Conservation (phyloP, 2,329 filamentous ascomycete genomes). For the Diplodia scrobiculata region DNA sequence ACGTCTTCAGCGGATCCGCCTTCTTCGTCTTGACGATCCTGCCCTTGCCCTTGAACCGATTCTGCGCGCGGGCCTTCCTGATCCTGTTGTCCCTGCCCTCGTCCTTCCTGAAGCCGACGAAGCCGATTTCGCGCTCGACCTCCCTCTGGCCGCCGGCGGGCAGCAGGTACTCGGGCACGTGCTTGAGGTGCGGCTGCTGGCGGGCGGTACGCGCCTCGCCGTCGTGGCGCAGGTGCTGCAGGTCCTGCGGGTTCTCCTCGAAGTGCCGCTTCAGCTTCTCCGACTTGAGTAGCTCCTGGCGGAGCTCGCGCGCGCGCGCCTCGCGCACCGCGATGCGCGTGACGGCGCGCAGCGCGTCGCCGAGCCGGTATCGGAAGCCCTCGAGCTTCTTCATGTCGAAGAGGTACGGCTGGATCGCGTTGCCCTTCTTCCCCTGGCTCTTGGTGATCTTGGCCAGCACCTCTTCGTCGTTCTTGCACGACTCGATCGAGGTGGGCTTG, state of each 20-base stretch:
- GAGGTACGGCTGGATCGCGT: slow-evolving; percentile 83
- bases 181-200: slow-evolving; percentile 85
- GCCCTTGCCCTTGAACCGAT: slow-evolving; percentile 51
- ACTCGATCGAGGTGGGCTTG: slow-evolving; percentile 76
- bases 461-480: slow-evolving; percentile 80
- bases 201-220: slow-evolving; percentile 80
- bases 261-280: slow-evolving; percentile 95
- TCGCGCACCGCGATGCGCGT: slow-evolving; percentile 88
- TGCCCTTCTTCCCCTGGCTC: slow-evolving; percentile 74
- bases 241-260: slow-evolving; percentile 90
- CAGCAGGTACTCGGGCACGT: slow-evolving; percentile 91
- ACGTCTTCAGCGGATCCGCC: slow-evolving; percentile 83
- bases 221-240: slow-evolving; percentile 86
- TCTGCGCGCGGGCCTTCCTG: slow-evolving; percentile 50
- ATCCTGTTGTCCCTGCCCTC: slow-evolving; percentile 47
- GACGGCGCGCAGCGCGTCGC: slow-evolving; percentile 85
- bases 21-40: slow-evolving; percentile 57
- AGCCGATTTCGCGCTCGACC: slow-evolving; percentile 69
- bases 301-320: slow-evolving; percentile 82
- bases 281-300: slow-evolving; percentile 86
- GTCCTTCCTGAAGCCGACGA: slow-evolving; percentile 65
- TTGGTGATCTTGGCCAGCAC: slow-evolving; percentile 77
- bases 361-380: slow-evolving; percentile 91
- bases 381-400: slow-evolving; percentile 96
- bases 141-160: slow-evolving; percentile 72